These are phyloP conservation scores for Phytophthora cactorum DNA, from an alignment of 352 stramenopile species.

Conservation along the genomic window DNA sequence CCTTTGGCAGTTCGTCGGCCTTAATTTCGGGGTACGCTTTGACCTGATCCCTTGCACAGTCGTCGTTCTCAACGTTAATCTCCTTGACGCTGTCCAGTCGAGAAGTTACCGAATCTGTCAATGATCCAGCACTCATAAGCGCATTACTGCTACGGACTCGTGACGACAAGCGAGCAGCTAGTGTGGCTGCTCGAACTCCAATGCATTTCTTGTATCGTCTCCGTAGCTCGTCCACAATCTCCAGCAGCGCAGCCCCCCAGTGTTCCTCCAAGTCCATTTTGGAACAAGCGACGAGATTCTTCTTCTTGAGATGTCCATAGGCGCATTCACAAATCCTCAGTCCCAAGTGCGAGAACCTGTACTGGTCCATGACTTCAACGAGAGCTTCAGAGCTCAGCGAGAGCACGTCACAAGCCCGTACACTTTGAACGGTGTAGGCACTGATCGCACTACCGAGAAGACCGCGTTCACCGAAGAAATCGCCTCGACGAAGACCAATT, in stretches of 20 bases:
- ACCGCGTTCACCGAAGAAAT: slow-evolving; percentile 70
- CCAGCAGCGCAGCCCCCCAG: slow-evolving; percentile 28
- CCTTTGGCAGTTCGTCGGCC: slow-evolving; percentile 12
- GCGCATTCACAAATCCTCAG: slow-evolving; percentile 29
- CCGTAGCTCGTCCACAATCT: slow-evolving; percentile 23
- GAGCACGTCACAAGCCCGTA: slow-evolving; percentile 40
- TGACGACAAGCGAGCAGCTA: neutral
- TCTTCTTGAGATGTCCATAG: slow-evolving; percentile 19
- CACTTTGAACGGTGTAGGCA: slow-evolving; percentile 38
- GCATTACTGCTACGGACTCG: neutral
- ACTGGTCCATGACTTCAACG: slow-evolving; percentile 41
- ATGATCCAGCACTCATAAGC: neutral
- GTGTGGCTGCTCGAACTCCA: neutral
- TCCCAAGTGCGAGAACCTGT: slow-evolving; percentile 29
- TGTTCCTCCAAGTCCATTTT: slow-evolving; percentile 36
- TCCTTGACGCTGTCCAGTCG: slow-evolving; percentile 13
- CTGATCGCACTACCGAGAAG: slow-evolving; percentile 58
- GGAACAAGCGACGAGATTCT: slow-evolving; percentile 16
- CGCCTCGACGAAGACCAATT: slow-evolving; percentile 37
- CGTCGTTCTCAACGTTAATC: neutral
- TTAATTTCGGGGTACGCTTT: neutral
- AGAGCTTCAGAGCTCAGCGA: slow-evolving; percentile 50
- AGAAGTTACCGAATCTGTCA: neutral
- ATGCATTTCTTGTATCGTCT: slow-evolving; percentile 1
- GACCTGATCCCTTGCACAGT: neutral